A percentile compares a stretch with the other conserved stretches of the same genome.
These are phyloP conservation scores for Amanita pallidorosea DNA, from an alignment of 768 basidiomycete species.

Conservation along the genomic window DNA sequence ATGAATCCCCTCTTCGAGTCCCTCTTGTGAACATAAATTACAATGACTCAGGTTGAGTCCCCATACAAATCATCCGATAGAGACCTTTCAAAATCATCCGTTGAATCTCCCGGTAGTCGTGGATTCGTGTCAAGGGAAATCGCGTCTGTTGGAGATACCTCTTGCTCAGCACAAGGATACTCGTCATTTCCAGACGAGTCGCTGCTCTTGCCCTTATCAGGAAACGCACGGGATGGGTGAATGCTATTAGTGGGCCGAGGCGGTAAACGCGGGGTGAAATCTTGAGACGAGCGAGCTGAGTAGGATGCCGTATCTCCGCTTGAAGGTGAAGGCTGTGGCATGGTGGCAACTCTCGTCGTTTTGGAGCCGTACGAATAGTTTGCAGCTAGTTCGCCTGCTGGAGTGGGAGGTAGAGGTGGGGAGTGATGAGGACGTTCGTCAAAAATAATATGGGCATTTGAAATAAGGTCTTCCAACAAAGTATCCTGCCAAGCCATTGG, in stretches of 20 bases:
- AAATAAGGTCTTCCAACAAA: slow-evolving; percentile 82
- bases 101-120: neutral
- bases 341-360: slow-evolving; percentile 51
- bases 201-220: slow-evolving; percentile 14
- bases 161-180: neutral
- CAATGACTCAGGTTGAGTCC: neutral
- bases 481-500: slow-evolving; percentile 21
- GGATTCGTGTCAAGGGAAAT: neutral
- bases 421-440: slow-evolving; percentile 44
- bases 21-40: neutral
- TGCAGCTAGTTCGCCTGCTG: slow-evolving; percentile 50
- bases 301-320: slow-evolving; percentile 4
- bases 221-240: slow-evolving; percentile 60
- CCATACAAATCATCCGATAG: slow-evolving; percentile 1
- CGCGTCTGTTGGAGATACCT: neutral
- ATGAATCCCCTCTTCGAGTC: neutral
- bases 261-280: slow-evolving; percentile 67
- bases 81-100: neutral
- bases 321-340: slow-evolving; percentile 15
- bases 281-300: slow-evolving; percentile 31
- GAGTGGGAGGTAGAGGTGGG: slow-evolving; percentile 67
- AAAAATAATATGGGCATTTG: slow-evolving; percentile 55
- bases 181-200: neutral
- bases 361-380: slow-evolving; percentile 59
- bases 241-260: slow-evolving; percentile 62